Conservation (phyloP, 371 early-diverging fungal genomes). For the Cokeromyces recurvatus region DNA sequence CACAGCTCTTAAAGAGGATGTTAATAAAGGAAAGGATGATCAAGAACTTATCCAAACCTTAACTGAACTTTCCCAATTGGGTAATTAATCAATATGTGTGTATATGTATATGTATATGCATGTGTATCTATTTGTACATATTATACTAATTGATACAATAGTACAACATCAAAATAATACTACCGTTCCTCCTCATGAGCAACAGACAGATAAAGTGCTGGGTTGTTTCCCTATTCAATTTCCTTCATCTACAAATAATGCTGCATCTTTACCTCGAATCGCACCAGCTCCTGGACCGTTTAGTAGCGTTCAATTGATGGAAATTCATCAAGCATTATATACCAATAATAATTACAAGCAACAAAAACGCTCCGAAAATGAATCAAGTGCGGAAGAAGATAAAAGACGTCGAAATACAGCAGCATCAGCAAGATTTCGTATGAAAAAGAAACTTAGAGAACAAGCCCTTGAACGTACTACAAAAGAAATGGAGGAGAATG, state of each 20-base stretch:
- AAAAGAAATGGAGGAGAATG: constrained; percentile 69
- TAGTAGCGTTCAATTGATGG: constrained; percentile 1
- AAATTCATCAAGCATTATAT: neutral
- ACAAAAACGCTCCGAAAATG: constrained; percentile 4
- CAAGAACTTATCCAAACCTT: constrained; percentile 5
- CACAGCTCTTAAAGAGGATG: constrained; percentile 32
- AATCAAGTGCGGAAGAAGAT: constrained; percentile 56
- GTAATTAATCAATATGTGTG: no score
- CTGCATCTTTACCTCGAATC: constrained; percentile 18
- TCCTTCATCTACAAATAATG: no score
- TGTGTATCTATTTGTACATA: no score
- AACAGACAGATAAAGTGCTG: no score
- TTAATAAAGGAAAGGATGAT: constrained; percentile 1
- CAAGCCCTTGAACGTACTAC: constrained; percentile 75
- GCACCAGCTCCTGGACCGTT: constrained; percentile 15
- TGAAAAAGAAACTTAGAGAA: constrained; percentile 83
- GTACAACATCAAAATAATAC: no score
- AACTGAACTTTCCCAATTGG: constrained; percentile 5
- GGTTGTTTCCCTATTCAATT: no score
- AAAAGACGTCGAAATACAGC: constrained; percentile 89
- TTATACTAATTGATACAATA: no score
- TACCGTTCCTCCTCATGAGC: no score
- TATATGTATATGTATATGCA: no score
- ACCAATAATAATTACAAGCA: neutral
- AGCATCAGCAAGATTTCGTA: constrained; percentile 89